These are phyloP conservation scores for Pseudogymnoascus sp. DNA, from an alignment of 2,329 filamentous ascomycete species.

Conservation along the genomic window DNA sequence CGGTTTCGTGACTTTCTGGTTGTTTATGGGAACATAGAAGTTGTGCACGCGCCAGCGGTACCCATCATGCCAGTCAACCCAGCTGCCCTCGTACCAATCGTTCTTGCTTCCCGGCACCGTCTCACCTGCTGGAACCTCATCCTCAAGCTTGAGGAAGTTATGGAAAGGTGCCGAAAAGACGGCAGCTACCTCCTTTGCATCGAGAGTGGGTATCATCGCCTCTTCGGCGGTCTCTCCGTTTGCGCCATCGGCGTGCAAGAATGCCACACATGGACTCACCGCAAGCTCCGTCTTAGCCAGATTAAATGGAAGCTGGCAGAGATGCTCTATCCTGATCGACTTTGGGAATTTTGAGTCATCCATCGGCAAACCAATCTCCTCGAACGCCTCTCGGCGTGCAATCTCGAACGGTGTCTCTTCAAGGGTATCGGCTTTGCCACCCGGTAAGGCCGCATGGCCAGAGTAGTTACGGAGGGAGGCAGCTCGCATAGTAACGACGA, in stretches of 20 bases:
- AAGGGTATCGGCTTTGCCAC: constrained; percentile 59
- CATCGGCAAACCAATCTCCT: constrained; percentile 85
- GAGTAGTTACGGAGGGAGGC: constrained; percentile 59
- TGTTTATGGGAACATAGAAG: constrained; percentile 77
- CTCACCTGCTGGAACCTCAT: constrained; percentile 41
- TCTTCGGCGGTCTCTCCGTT: constrained; percentile 51
- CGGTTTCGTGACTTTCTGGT: constrained; percentile 61
- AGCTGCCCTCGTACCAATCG: constrained; percentile 76
- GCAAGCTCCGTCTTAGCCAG: constrained; percentile 67
- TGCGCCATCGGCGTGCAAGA: constrained; percentile 57
- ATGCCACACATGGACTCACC: constrained; percentile 70
- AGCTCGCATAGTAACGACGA: constrained; percentile 63
- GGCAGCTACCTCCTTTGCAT: constrained; percentile 85
- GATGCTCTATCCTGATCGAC: constrained; percentile 78
- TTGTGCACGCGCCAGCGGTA: constrained; percentile 78
- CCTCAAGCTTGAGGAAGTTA: constrained; percentile 63
- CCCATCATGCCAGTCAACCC: constrained; percentile 70
- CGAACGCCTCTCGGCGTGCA: constrained; percentile 80
- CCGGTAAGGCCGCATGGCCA: constrained; percentile 83
- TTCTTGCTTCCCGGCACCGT: constrained; percentile 23
- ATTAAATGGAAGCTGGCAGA: constrained; percentile 74
- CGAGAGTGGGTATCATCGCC: constrained; percentile 68
- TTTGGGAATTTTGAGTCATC: constrained; percentile 60
- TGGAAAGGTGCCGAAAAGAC: constrained; percentile 87
- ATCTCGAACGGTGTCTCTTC: constrained; percentile 66